A percentile compares a stretch with the other conserved stretches of the same genome.
phyloP scores from a whole-genome alignment of 2,329 filamentous ascomycete genomes.

The Onygenales sp. region DNA sequence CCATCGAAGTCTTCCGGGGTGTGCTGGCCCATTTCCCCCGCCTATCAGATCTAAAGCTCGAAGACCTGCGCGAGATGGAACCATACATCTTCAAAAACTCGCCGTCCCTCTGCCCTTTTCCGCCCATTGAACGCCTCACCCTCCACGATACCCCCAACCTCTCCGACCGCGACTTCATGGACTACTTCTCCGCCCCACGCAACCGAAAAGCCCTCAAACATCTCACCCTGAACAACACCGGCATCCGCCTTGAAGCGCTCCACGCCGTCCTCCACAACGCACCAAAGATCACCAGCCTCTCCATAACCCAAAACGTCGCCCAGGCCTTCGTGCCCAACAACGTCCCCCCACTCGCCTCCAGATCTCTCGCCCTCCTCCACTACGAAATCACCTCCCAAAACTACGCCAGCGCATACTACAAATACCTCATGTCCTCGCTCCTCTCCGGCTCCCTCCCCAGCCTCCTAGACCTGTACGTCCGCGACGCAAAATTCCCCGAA shows the following conservation, averaged over 20 bases:
- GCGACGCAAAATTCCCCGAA: conserved; percentile 74
- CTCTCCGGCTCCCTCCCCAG: conserved; percentile 65
- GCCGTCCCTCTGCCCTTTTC: conserved; percentile 60
- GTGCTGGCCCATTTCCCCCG: conserved; percentile 58
- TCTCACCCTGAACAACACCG: conserved; percentile 63
- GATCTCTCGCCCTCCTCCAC: conserved; percentile 61
- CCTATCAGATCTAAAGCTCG: conserved; percentile 66
- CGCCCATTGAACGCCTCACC: conserved; percentile 62
- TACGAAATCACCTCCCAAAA: conserved; percentile 66
- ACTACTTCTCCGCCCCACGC: conserved; percentile 55
- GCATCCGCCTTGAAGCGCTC: conserved; percentile 42
- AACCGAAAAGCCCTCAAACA: conserved; percentile 54
- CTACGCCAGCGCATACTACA: conserved; percentile 62
- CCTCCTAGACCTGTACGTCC: conserved; percentile 71
- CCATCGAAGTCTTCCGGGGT: conserved; percentile 47
- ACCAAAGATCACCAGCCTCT: conserved; percentile 37
- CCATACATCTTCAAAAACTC: conserved; percentile 66
- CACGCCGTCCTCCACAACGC: conserved; percentile 34
- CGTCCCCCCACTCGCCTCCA: conserved; percentile 57
- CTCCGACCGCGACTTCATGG: conserved; percentile 59
- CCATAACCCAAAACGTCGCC: conserved; percentile 47
- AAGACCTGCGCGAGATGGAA: conserved; percentile 58
- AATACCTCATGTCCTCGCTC: conserved; percentile 75
- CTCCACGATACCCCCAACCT: conserved; percentile 63
- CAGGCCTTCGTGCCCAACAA: conserved; percentile 47